These are phyloP conservation scores for Gonium pectorale DNA, from an alignment of 139 green algal genomes.

Conservation along the genomic window DNA sequence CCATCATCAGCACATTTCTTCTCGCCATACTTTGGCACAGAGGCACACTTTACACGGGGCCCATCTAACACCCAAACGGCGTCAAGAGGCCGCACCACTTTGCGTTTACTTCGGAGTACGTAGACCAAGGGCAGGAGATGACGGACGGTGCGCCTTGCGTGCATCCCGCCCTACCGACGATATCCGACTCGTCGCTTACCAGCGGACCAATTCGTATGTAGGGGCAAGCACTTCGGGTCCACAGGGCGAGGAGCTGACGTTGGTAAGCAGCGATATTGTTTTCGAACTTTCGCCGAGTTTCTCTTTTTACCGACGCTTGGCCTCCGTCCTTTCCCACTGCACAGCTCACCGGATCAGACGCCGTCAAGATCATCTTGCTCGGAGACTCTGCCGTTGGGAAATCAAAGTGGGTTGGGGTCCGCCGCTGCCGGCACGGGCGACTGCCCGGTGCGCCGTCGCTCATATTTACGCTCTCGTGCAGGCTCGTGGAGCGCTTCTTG, in stretches of 20 bases:
- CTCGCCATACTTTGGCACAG: no score
- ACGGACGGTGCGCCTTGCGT: conserved; percentile 6
- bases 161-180: no score
- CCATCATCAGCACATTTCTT: no score
- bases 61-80: no score
- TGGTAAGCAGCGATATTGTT: conserved; percentile 39
- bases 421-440: neutral
- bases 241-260: conserved; percentile 58
- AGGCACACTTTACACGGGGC: no score
- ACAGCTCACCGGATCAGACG: conserved; percentile 64
- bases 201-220: no score
- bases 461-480: conserved; percentile 1
- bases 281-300: conserved; percentile 5
- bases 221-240: conserved; percentile 49
- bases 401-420: conserved; percentile 65
- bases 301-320: neutral
- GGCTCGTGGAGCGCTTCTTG: conserved; percentile 77
- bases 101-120: no score
- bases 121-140: no score
- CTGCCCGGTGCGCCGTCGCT: neutral
- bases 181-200: no score
- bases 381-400: conserved; percentile 79
- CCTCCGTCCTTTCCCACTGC: neutral
- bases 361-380: conserved; percentile 74
- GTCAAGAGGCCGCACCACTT: no score